Evolutionary conservation across 768 basidiomycete species (phyloP), one percentile per base, ranked within the genome.

Genomic region (Leccinum subtestaceum): DNA sequence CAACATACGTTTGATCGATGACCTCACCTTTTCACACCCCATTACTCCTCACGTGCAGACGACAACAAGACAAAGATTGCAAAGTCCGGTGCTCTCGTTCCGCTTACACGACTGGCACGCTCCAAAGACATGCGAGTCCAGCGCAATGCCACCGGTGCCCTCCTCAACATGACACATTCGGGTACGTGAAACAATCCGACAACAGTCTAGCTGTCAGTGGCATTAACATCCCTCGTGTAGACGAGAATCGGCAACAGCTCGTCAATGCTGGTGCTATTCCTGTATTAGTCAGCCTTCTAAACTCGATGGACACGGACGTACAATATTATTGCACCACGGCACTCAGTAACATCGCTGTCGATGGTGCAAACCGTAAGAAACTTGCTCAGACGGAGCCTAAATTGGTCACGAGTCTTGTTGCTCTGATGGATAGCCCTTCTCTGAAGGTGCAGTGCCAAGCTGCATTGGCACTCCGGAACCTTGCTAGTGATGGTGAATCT

Each of bases 41-140:
- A 58, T 47, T 57, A 7, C 43, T 21, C 9, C 53, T 25, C 62
- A 54, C 59, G 54, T 64, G 13, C 62, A 97, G 95, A 99, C 69
- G 97, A 99, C 74, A 99, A 99, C 82, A 99, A 99, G 83, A 97
- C 94, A 53, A 97, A 96, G 83, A 99, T 99, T 57, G 97, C 97
- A 43, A 98, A 98, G 81, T 97, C 95, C 10, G 97, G 97, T 49
- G 97, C 97, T n/a, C 81, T 99, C 56, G 93, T 97, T 21, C 97
- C 97, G 23, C 84, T 99, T 38, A 98, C 97, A 47, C 84, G 97
- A 52, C 82, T 99, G 46, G 97, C 97, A 32, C 87, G 93, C 62
- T 97, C 94, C 23, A 98, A 98, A 77, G 97, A 99, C 73, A 98
- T 99, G 96, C 85, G 97, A 11, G 97, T 99, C 4, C 97, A 99